Conservation (phyloP, 169 alveolate genomes). For the Plasmodium ovale region DNA sequence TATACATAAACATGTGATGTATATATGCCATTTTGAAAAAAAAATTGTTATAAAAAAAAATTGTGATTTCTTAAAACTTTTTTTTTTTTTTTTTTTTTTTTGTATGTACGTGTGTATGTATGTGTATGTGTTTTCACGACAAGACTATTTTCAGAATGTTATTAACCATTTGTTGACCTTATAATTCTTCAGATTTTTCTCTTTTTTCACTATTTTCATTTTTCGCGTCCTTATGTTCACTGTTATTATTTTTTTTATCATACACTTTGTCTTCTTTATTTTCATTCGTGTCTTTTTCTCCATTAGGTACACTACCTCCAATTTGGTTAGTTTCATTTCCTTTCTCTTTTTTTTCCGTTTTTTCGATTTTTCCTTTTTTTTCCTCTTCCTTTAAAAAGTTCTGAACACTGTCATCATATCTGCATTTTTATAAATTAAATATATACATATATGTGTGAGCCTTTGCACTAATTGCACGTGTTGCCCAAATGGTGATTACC, state of each 20-base stretch:
- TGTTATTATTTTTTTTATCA: not conserved
- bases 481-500: not conserved
- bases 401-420: slow-evolving; percentile 44
- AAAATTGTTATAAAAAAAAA: not conserved
- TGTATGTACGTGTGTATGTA: slow-evolving; percentile 4
- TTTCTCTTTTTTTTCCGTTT: not conserved
- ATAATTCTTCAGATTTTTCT: slow-evolving; percentile 30
- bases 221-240: too few species aligned
- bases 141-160: slow-evolving; percentile 2
- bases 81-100: not conserved
- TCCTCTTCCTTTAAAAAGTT: slow-evolving; percentile 55
- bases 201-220: not conserved
- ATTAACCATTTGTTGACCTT: not conserved
- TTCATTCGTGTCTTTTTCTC: not conserved
- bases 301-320: not conserved
- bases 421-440: not conserved
- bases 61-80: not conserved
- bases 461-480: not conserved
- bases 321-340: not conserved
- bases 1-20: not conserved
- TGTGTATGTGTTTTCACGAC: not conserved
- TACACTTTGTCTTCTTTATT: not conserved
- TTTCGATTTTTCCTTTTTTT: not conserved
- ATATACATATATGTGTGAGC: not conserved
- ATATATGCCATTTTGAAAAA: not conserved